Evolutionary conservation across 2,329 filamentous ascomycete genomes (phyloP), one percentile per base, ranked within the genome.

Genomic region (Apiospora aurea): DNA sequence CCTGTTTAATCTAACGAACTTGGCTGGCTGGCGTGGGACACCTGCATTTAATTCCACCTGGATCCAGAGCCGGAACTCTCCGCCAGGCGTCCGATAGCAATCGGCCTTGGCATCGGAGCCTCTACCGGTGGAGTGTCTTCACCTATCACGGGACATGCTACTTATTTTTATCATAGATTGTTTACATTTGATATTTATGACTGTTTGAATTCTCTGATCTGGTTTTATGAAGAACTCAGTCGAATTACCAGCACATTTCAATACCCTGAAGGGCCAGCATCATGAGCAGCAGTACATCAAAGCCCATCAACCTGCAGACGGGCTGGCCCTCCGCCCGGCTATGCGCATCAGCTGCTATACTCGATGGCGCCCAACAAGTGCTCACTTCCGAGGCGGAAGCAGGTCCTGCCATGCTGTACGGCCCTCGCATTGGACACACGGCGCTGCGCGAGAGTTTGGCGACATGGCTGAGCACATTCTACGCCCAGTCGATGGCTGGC

Each of bases 391-490:
- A 85, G 26, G 76, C 80, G 11, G 82, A 88, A 71, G 84, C 86
- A 34, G 79, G 82, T 7, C 83, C 85, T 0, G 90, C 85, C 18
- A 82, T 93, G 61, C 82, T 86, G 46, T 93, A 93, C 76, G 92
- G 90, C 0, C 90, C 91, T 0, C 89, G 92, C 76, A 81, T 85
- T 68, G 91, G 91, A 44, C 86, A 89, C 74, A 77, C 80, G 18
- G 83, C 85, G 18, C 81, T 91, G 18, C 86, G 90, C 61, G 79
- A 84, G 68, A 83, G 87, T 66, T 80, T 93, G 57, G 89, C 90
- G 21, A 78, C 83, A 71, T 93, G 90, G 91, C 84, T 93, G 64
- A 86, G 85, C 0, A 76, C 78, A 1, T 91, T 90, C 78, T 93
- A 92, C 78, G 57, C 18, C 57, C 34, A 64, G 18, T 41, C 57